Evolutionary conservation across 768 basidiomycete species (phyloP).

Genomic region (Agaricus subrufescens): DNA sequence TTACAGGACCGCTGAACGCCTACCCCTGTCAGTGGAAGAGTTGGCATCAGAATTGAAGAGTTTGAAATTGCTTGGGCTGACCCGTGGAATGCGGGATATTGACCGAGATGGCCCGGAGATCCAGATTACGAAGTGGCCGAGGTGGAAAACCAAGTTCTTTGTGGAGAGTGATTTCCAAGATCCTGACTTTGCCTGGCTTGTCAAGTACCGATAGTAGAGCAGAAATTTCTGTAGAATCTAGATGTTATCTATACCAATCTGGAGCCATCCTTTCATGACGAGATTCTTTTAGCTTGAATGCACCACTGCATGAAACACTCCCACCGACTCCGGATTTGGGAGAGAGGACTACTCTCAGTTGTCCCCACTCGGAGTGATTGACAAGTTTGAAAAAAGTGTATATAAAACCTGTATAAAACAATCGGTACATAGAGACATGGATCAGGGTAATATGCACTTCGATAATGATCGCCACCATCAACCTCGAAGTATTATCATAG

Average conservation of each 20-base stretch:
- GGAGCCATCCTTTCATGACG: too few species aligned
- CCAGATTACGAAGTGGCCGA: slow-evolving; percentile 28
- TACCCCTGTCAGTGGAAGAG: slow-evolving; percentile 29
- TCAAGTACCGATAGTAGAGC: slow-evolving; percentile 27
- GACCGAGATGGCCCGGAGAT: slow-evolving; percentile 25
- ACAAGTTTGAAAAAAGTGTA: too few species aligned
- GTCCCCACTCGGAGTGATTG: too few species aligned
- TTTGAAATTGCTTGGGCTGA: slow-evolving; percentile 31
- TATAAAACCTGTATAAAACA: too few species aligned
- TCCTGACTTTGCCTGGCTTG: slow-evolving; percentile 35
- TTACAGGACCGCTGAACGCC: slow-evolving; percentile 24
- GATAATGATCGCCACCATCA: too few species aligned
- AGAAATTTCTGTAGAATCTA: too few species aligned
- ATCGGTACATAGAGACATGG: too few species aligned
- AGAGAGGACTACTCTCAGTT: background rate
- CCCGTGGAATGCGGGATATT: slow-evolving; percentile 33
- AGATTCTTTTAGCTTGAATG: too few species aligned
- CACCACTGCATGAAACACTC: background rate
- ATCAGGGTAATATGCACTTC: too few species aligned
- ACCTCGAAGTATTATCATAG: slow-evolving; percentile 11
- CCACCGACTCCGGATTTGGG: too few species aligned
- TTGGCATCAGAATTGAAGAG: slow-evolving; percentile 26
- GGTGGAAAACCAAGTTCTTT: slow-evolving; percentile 36
- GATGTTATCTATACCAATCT: too few species aligned
- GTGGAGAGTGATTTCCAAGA: slow-evolving; percentile 32